Evolutionary conservation across 441 rosid species (phyloP), one percentile per base, ranked within the genome.

Genomic region (Erysimum pusillum): DNA sequence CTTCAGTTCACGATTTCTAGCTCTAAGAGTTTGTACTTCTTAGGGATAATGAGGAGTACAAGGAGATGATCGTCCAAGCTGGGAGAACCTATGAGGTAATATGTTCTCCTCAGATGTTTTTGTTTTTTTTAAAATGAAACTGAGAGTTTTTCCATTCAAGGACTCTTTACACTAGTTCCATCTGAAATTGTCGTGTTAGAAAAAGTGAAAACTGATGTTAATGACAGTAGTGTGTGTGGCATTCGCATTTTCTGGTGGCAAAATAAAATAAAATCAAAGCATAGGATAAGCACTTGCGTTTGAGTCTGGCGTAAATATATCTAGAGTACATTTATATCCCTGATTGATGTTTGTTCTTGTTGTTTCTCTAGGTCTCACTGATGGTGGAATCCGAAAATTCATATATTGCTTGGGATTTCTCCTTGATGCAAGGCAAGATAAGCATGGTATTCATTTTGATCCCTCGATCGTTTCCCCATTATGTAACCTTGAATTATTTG

Each of bases 341-440:
- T 28, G 31, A 28, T 56, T 77, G 46, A 66, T 71, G 67, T 51
- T 64, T 59, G 48, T 54, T 75, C 31, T 36, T 80, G 25, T 54
- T 75, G 20, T 31, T 79, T 71, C 42, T 53, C 17, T 54, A 93
- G 98, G 88, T 93, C 65, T 87, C 88, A 28, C 75, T 93, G 83
- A 67, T 74, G 7, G 99, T 91, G 87, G 99, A 95, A 59, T 84
- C 97, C 2, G 77, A 91, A 71, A 95, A 95, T 85, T 93, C 98
- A 0, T 93, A 90, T 76, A 89, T 95, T 76, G 98, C 95, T 74
- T 95, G 99, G 99, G 98, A 95, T 85, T 95, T 93, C 85, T 87
- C 90, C 62, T 53, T 95, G 84, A 76, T 84, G 53, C 99, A 90
- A 84, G 93, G 97, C 80, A 91, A 88, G 84, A 86, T 93, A 58